phyloP scores from a whole-genome alignment of 106 monocot genomes.

The Agapanthus africanus region DNA sequence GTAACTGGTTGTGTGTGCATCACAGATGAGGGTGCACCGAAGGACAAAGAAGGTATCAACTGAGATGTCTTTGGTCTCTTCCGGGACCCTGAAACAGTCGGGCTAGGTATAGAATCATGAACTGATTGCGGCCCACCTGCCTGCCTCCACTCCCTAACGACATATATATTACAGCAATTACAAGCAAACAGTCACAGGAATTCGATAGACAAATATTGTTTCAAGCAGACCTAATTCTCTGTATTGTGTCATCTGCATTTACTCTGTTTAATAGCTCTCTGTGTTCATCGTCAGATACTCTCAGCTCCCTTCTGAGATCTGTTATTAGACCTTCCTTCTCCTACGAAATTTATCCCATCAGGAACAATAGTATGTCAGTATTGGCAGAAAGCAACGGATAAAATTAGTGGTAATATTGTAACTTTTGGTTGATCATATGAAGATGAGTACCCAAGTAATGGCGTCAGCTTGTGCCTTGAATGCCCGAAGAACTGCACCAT shows the following conservation, averaged over 20 bases:
- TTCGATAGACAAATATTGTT: neutral
- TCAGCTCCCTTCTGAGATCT: constrained; percentile 85
- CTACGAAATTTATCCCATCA: constrained; percentile 20
- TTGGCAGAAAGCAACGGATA: neutral
- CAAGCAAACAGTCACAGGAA: neutral
- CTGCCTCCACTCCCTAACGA: constrained; percentile 77
- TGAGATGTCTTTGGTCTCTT: constrained; percentile 77
- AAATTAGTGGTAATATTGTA: neutral
- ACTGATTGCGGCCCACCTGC: constrained; percentile 38
- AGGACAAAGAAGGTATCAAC: constrained; percentile 49
- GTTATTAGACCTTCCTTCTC: constrained; percentile 91
- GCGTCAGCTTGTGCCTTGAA: constrained; percentile 95
- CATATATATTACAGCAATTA: constrained; percentile 1
- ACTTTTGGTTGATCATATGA: constrained; percentile 20
- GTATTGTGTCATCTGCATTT: constrained; percentile 90
- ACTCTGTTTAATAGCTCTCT: constrained; percentile 68
- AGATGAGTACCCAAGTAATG: constrained; percentile 70
- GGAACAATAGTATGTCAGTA: neutral
- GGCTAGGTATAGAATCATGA: constrained; percentile 54
- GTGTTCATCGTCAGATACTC: constrained; percentile 85
- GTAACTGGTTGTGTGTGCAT: constrained; percentile 38
- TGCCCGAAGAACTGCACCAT: constrained; percentile 75
- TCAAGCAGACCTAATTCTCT: constrained; percentile 63
- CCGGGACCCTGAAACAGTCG: constrained; percentile 60
- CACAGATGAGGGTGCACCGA: constrained; percentile 40